Evolutionary conservation across 2,329 filamentous ascomycete species (phyloP).

Genomic region (Fusarium incarnatum): DNA sequence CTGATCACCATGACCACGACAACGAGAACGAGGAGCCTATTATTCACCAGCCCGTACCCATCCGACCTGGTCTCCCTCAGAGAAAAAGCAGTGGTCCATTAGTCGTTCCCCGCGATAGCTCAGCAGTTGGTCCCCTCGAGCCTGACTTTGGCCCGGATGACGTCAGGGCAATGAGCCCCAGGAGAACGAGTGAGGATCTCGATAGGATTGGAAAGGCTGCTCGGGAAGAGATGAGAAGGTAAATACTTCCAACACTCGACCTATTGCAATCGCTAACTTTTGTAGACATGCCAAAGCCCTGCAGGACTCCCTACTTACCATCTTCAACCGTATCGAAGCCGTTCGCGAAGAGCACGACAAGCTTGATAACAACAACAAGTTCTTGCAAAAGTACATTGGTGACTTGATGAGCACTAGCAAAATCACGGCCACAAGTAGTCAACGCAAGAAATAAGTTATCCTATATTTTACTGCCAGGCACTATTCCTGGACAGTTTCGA

Average conservation of each 20-base stretch:
- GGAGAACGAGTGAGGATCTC: conserved; percentile 89
- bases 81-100: conserved; percentile 86
- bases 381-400: conserved; percentile 97
- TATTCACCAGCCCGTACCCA: conserved; percentile 64
- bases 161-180: conserved; percentile 92
- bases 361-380: conserved; percentile 95
- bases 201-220: conserved; percentile 88
- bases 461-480: neutral
- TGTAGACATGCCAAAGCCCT: conserved; percentile 85
- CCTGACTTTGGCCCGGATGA: conserved; percentile 86
- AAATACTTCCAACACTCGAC: conserved; percentile 38
- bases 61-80: conserved; percentile 75
- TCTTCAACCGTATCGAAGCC: conserved; percentile 93
- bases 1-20: conserved; percentile 49
- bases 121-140: conserved; percentile 77
- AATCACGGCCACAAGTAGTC: conserved; percentile 69
- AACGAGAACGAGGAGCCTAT: conserved; percentile 41
- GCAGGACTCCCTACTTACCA: conserved; percentile 87
- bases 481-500: neutral
- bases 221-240: conserved; percentile 72
- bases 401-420: conserved; percentile 91
- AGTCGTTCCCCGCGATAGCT: conserved; percentile 81
- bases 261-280: conserved; percentile 10
- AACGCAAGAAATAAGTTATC: conserved; percentile 63
- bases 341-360: conserved; percentile 96